Evolutionary conservation across 306 rosid species (phyloP).

Genomic region (Mimosa pudica): DNA sequence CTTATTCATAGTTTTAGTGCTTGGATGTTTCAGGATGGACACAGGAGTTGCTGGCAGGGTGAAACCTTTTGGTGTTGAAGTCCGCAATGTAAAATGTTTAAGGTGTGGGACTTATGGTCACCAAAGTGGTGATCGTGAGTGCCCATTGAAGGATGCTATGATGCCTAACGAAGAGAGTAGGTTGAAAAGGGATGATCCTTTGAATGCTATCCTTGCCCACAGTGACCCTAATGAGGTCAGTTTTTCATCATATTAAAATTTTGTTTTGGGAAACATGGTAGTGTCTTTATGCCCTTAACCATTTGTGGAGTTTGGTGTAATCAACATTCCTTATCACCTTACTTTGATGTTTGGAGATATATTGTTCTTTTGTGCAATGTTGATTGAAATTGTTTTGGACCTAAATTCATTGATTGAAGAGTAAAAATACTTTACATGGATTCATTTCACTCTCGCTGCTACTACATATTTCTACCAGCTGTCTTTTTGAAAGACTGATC

Average conservation of each 20-base stretch:
- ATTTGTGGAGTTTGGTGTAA: slow-evolving; percentile 9
- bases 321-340: background rate
- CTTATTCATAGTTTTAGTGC: slow-evolving; percentile 29
- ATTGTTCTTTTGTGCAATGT: slow-evolving; percentile 26
- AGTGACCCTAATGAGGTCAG: slow-evolving; percentile 79
- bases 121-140: slow-evolving; percentile 98
- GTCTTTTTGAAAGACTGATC: slow-evolving; percentile 14
- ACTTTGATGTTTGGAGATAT: slow-evolving; percentile 9
- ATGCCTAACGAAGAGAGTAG: slow-evolving; percentile 92
- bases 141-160: slow-evolving; percentile 88
- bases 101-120: slow-evolving; percentile 91
- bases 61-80: slow-evolving; percentile 93
- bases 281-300: slow-evolving; percentile 15
- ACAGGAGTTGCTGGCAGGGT: slow-evolving; percentile 82
- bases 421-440: slow-evolving; percentile 1
- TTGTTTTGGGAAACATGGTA: slow-evolving; percentile 26
- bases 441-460: background rate
- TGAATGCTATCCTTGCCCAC: slow-evolving; percentile 87
- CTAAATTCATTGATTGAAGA: slow-evolving; percentile 19
- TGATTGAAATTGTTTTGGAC: background rate
- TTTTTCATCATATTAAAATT: slow-evolving; percentile 8
- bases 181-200: slow-evolving; percentile 91
- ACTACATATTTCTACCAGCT: background rate
- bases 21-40: slow-evolving; percentile 64
- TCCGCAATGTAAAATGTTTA: slow-evolving; percentile 91